Evolutionary conservation across 176 grass and related monocot genomes (phyloP), one percentile per base, ranked within the genome.

Genomic region (Luzula sylvatica): DNA sequence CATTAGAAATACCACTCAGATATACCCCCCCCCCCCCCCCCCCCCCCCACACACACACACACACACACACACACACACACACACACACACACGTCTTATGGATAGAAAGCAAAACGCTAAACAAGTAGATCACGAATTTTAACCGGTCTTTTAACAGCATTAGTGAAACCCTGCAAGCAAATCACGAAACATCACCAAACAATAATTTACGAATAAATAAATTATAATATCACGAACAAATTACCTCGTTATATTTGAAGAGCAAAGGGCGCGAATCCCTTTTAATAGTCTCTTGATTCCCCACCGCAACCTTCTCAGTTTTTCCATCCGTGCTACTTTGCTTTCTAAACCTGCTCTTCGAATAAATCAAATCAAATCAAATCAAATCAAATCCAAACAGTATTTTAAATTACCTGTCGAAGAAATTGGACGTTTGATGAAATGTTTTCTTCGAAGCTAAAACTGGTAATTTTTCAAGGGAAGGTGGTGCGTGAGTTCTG

Each of bases 211-310:
- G 30, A 35, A 35, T n/a, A 35, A 35, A 35, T 35, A 35, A 35
- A 9, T 7, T 7, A n/a, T 25, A 47, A 23, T 58, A 42, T 54
- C 4, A 11, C 25, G 42, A 29, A 32, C 46, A 57, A 20, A 29
- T 51, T 29, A 95, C 89, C 89, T 95, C 83, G 41, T 95, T 95
- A 55, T 88, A 95, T 75, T 95, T 95, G 80, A 95, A 95, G 47
- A 95, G 75, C 32, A 95, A 16, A 20, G 90, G 84, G 13, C 80
- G 84, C 11, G 68, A 76, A 39, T 95, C 83, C 50, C 80, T 95
- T 71, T 72, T 55, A 40, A 24, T 66, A 44, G 90, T 95, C 61
- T 57, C 71, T 46, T 7, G 20, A 58, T 87, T 78, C 38, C 52
- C 56, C 22, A 18, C 66, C 22, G 16, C 58, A 20, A 72, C 65